These are phyloP conservation scores for Mortierella sp. DNA, from an alignment of 371 early-diverging fungal species.

Conservation along the genomic window DNA sequence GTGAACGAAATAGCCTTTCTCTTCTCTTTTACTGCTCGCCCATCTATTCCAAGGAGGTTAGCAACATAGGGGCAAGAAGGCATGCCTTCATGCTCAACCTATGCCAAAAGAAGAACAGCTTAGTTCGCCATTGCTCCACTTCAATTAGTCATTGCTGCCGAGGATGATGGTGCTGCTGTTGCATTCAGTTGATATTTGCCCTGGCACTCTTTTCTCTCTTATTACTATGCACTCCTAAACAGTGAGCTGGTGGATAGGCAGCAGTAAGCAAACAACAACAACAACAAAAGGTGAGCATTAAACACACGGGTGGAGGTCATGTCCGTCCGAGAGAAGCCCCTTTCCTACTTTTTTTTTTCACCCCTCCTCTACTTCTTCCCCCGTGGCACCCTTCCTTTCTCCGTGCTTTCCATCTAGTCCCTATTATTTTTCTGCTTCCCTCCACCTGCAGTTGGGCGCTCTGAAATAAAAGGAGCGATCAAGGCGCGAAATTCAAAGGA, in stretches of 20 bases:
- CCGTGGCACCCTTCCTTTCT: neutral
- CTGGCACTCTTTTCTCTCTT: neutral
- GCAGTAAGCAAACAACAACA: neutral
- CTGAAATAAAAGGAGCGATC: constrained; percentile 1
- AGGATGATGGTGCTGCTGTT: neutral
- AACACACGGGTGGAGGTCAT: constrained; percentile 10
- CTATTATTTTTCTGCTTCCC: constrained; percentile 1
- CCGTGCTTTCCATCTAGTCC: neutral
- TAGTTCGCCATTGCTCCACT: neutral
- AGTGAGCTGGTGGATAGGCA: neutral
- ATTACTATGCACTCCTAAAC: neutral
- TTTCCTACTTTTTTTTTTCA: neutral
- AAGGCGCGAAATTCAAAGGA: constrained; percentile 7
- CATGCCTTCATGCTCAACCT: neutral
- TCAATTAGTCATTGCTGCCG: neutral
- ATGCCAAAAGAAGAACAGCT: neutral
- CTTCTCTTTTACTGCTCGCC: neutral
- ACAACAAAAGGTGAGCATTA: neutral
- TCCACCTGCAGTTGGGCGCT: neutral
- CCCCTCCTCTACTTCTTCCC: neutral
- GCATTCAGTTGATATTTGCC: neutral
- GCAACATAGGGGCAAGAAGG: neutral
- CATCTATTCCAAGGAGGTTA: neutral
- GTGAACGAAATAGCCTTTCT: neutral
- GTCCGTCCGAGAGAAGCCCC: constrained; percentile 4